phyloP scores from a whole-genome alignment of 371 early-diverging fungal genomes.

The Funneliformis caledonium region DNA sequence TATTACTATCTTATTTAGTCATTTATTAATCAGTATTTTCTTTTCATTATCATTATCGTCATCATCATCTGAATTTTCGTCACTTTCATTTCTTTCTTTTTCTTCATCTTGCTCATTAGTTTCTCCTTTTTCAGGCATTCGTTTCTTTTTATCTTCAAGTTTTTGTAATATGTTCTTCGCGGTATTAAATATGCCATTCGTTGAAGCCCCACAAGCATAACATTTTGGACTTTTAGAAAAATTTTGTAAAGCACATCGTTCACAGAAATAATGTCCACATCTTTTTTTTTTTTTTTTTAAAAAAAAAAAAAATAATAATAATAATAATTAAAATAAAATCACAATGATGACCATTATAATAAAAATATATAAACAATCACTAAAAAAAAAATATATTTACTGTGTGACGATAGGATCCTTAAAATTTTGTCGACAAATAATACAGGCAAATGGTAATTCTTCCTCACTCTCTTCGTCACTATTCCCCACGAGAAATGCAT shows the following conservation, averaged over 20 bases:
- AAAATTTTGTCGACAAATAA: conserved; percentile 90
- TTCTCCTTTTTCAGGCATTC: background rate
- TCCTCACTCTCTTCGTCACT: conserved; percentile 65
- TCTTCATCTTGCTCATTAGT: background rate
- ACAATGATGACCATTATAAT: background rate
- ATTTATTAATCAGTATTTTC: background rate
- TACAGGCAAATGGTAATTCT: conserved; percentile 90
- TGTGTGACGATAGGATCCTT: conserved; percentile 88
- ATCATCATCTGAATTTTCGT: background rate
- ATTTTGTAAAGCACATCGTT: conserved; percentile 86
- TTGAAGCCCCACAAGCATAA: conserved; percentile 84
- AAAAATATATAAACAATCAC: background rate
- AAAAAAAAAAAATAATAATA: conserved; percentile 19
- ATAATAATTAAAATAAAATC: no score
- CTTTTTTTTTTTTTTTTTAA: conserved; percentile 40
- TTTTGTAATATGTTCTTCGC: conserved; percentile 81
- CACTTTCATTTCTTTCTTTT: background rate
- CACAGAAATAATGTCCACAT: conserved; percentile 96
- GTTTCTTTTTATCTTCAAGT: conserved; percentile 55
- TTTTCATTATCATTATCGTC: background rate
- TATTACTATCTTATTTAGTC: background rate
- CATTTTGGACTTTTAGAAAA: conserved; percentile 88
- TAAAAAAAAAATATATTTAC: conserved; percentile 44
- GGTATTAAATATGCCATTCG: conserved; percentile 84
- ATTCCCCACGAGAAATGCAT: conserved; percentile 59